Conservation (phyloP, 2,329 filamentous ascomycete genomes). For the Fusarium nodosum region DNA sequence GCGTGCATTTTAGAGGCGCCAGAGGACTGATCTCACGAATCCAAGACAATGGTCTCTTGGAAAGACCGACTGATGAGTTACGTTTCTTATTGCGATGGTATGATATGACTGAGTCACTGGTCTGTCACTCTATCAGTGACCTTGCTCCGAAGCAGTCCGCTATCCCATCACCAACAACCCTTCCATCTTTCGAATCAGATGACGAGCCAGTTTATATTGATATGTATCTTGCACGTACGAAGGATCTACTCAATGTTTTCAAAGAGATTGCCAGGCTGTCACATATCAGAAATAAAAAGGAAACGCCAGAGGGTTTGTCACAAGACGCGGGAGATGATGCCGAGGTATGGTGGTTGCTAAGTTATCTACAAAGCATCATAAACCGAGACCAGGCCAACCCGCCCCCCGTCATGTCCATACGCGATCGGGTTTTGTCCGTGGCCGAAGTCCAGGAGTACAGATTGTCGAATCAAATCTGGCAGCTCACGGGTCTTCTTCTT, state of each 20-base stretch:
- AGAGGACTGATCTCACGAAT: conserved; percentile 32
- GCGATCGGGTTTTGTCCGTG: conserved; percentile 14
- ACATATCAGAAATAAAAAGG: background rate
- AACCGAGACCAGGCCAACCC: conserved; percentile 24
- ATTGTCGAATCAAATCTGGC: conserved; percentile 39
- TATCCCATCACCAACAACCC: conserved; percentile 34
- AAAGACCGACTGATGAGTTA: conserved; percentile 32
- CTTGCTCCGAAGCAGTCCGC: conserved; percentile 27
- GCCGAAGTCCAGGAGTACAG: conserved; percentile 35
- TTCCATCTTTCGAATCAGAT: conserved; percentile 8
- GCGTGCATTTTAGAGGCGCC: conserved; percentile 37
- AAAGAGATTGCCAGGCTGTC: conserved; percentile 36
- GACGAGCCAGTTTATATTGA: conserved; percentile 37
- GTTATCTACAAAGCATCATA: conserved; percentile 30
- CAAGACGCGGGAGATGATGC: conserved; percentile 1
- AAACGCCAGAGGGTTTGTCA: background rate
- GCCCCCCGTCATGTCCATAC: conserved; percentile 34
- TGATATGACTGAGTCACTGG: conserved; percentile 40
- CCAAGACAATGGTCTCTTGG: conserved; percentile 14
- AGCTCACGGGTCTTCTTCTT: conserved; percentile 30
- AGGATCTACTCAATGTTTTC: conserved; percentile 30
- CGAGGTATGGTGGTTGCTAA: conserved; percentile 29
- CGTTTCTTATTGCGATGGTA: conserved; percentile 38
- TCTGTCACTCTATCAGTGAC: conserved; percentile 33
- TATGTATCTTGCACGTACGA: conserved; percentile 39